phyloP scores from a whole-genome alignment of 2,329 filamentous ascomycete species.

The Fusarium protoensiforme region DNA sequence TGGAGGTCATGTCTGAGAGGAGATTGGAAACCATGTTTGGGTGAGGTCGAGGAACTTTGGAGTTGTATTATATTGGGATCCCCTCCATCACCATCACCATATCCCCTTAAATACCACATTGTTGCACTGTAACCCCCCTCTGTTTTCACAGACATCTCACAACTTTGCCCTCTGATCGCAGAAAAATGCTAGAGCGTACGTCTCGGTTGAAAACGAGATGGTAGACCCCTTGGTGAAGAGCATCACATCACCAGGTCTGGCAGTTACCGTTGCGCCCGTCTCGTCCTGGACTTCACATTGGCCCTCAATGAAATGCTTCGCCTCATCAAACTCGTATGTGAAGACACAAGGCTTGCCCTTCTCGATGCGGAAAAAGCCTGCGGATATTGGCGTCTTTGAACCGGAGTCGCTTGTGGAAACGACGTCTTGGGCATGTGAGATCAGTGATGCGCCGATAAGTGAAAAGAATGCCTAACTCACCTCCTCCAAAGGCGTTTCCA shows the following conservation, averaged over 20 bases:
- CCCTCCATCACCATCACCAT: neutral
- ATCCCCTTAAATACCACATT: too few relatives aligned
- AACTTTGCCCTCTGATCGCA: constrained; percentile 16
- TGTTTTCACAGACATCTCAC: neutral
- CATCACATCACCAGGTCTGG: constrained; percentile 5
- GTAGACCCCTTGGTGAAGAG: constrained; percentile 7
- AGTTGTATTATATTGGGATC: neutral
- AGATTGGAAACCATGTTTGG: constrained; percentile 25
- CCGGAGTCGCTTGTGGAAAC: constrained; percentile 7
- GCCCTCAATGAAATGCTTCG: constrained; percentile 3
- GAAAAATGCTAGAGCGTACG: constrained; percentile 8
- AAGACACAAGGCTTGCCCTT: constrained; percentile 1
- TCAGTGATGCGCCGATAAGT: too few relatives aligned
- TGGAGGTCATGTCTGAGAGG: constrained; percentile 26
- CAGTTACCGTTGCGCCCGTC: neutral
- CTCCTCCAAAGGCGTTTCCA: neutral
- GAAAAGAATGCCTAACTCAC: neutral
- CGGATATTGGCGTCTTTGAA: constrained; percentile 1
- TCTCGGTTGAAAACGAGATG: constrained; percentile 5
- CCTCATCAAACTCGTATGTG: constrained; percentile 13
- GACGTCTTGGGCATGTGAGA: neutral
- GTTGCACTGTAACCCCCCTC: too few relatives aligned
- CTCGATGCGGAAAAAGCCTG: constrained; percentile 14
- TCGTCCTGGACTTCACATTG: constrained; percentile 3
- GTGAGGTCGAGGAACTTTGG: neutral